Evolutionary conservation across 1,139 yeast genomes (phyloP), one percentile per base, ranked within the genome.

Genomic region (Kodamaea arcana): DNA sequence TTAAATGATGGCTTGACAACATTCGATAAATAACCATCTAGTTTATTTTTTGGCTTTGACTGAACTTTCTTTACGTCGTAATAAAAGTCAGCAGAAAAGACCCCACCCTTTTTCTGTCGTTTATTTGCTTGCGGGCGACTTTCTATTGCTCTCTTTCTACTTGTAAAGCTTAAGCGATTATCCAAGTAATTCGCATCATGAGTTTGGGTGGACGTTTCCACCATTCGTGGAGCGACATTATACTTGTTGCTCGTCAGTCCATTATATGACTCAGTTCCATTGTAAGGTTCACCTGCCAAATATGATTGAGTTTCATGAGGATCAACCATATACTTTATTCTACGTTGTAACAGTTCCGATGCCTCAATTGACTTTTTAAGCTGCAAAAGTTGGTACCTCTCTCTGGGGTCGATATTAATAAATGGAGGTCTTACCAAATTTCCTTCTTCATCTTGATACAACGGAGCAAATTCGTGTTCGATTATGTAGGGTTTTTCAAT

Each of bases 371-470:
- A 56, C 38, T 56, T 55, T 37, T 69, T 69, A 35, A 69, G 47
- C 42, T 65, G 71, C 28, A 69, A 48, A 32, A 69, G 51, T 13
- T 66, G 69, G 42, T 69, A 65, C 29, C 75, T 53, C 44, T 69
- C 75, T 24, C 62, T 46, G 0, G 75, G 75, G 36, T 68, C 73
- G 32, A 69, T 54, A 34, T 65, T 66, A 24, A 69, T 67, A 43
- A 68, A 65, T n/a, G 75, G 73, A 0, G 75, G 75, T 33, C 75
- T 54, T 2, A 62, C 68, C 32, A 65, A 46, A 37, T 65, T 61
- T 2, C 74, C 73, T 1, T 58, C 55, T 3, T 52, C 55, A 39
- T 69, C 74, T 16, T 48, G 48, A 40, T 65, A 65, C 27, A 62
- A 43, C 1, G 66, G 60, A 1, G 65, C 63, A 45, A 58, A 58